Conservation (phyloP, 495 filamentous ascomycete genomes). For the Aspergillus indologenus region DNA sequence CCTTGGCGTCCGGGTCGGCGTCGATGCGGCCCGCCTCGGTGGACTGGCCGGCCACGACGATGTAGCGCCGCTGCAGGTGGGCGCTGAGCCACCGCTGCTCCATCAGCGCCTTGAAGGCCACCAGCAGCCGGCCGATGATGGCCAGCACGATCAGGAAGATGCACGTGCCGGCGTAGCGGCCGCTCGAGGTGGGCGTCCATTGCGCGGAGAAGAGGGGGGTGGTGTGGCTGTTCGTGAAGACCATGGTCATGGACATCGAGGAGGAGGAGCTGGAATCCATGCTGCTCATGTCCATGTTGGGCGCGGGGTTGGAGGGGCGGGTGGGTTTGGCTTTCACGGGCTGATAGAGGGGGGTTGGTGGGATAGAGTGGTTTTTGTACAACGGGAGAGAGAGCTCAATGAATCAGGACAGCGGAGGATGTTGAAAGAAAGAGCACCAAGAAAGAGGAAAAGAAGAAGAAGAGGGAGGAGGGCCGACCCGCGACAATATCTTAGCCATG, state of each 20-base stretch:
- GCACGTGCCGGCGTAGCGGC: slow-evolving; percentile 78
- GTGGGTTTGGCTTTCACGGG: too few species aligned
- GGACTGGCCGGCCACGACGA: slow-evolving; percentile 65
- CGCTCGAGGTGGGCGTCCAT: slow-evolving; percentile 69
- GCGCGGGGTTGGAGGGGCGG: neutral
- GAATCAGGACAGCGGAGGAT: neutral
- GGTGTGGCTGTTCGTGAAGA: slow-evolving; percentile 61
- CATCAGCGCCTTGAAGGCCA: slow-evolving; percentile 60
- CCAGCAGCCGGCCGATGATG: slow-evolving; percentile 60
- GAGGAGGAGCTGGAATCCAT: slow-evolving; percentile 15
- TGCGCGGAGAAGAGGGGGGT: slow-evolving; percentile 70
- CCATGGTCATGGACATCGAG: slow-evolving; percentile 35
- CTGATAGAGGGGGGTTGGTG: neutral
- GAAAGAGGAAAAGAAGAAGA: slow-evolving; percentile 2
- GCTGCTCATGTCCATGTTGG: slow-evolving; percentile 8
- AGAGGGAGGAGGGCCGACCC: neutral
- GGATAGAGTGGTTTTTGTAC: neutral
- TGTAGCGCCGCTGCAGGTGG: slow-evolving; percentile 68
- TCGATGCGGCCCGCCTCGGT: slow-evolving; percentile 54
- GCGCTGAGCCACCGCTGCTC: slow-evolving; percentile 59
- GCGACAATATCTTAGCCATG: neutral
- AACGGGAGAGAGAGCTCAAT: neutral
- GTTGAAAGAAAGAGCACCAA: neutral
- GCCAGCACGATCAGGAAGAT: slow-evolving; percentile 79
- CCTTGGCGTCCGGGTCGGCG: slow-evolving; percentile 55